phyloP scores from a whole-genome alignment of 441 rosid species.

The Aquilaria agallochum region DNA sequence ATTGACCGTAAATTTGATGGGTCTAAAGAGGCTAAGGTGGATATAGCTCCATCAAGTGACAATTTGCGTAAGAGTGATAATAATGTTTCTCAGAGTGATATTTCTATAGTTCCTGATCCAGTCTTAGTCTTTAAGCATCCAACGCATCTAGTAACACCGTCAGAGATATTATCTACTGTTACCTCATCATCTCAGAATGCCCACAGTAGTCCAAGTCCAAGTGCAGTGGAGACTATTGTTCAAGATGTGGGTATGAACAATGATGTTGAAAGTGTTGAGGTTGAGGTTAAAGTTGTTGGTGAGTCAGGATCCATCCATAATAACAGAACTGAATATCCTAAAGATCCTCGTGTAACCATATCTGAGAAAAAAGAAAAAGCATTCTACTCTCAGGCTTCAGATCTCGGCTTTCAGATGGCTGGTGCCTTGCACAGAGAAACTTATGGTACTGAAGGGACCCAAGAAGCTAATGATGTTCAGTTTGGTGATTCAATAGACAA shows the following conservation, averaged over 20 bases:
- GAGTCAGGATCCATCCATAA: conserved; percentile 26
- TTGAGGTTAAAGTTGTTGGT: conserved; percentile 40
- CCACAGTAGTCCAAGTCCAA: conserved; percentile 30
- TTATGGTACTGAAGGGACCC: conserved; percentile 20
- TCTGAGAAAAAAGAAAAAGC: conserved; percentile 35
- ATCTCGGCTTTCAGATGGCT: conserved; percentile 38
- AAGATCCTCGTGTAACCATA: conserved; percentile 18
- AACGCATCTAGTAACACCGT: conserved; percentile 42
- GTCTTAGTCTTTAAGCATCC: conserved; percentile 34
- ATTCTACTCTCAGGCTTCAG: conserved; percentile 39
- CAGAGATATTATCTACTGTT: conserved; percentile 36
- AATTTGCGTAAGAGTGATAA: conserved; percentile 26
- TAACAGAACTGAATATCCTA: conserved; percentile 19
- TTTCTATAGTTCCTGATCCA: conserved; percentile 30
- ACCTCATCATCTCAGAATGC: conserved; percentile 29
- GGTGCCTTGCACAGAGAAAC: conserved; percentile 26
- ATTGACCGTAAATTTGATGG: conserved; percentile 21
- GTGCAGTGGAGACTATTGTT: conserved; percentile 29
- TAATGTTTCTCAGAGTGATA: conserved; percentile 22
- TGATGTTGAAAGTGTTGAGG: conserved; percentile 25
- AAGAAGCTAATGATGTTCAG: conserved; percentile 20
- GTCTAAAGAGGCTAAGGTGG: conserved; percentile 23
- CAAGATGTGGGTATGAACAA: conserved; percentile 30
- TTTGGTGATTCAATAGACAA: conserved; percentile 20
- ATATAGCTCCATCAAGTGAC: conserved; percentile 29